These are phyloP conservation scores for Pseudogymnoascus sp. DNA, from an alignment of 2,329 filamentous ascomycete genomes.

Conservation along the genomic window DNA sequence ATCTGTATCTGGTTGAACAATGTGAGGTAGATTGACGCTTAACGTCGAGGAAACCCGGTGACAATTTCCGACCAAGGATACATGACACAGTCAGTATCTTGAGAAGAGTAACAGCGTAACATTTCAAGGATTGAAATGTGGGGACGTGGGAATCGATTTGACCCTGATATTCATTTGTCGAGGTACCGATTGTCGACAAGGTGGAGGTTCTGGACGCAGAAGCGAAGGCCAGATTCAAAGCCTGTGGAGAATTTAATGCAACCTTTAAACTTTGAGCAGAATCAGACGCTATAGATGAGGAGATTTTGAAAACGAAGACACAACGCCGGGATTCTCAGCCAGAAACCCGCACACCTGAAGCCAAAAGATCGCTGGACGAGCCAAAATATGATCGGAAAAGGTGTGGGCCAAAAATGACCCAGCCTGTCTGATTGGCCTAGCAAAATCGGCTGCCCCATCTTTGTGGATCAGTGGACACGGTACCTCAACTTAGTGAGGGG, in stretches of 20 bases:
- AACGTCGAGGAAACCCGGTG: too few species aligned
- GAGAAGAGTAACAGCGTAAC: too few species aligned
- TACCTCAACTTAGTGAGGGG: too few species aligned
- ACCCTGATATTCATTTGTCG: slow-evolving; percentile 3
- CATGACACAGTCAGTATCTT: too few species aligned
- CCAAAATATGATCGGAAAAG: slow-evolving; percentile 6
- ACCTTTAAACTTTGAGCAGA: not conserved
- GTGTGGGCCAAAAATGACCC: slow-evolving; percentile 6
- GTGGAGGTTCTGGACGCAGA: not conserved
- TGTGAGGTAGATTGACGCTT: too few species aligned
- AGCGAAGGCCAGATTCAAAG: slow-evolving; percentile 1
- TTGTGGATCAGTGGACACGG: too few species aligned
- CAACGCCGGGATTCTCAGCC: not conserved
- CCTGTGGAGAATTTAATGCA: not conserved
- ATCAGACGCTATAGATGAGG: slow-evolving; percentile 8
- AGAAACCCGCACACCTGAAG: not conserved
- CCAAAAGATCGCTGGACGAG: slow-evolving; percentile 1
- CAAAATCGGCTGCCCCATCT: slow-evolving; percentile 10
- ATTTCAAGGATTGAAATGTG: too few species aligned
- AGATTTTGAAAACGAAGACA: slow-evolving; percentile 1
- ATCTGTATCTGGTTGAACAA: too few species aligned
- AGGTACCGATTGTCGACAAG: not conserved
- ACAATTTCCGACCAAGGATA: too few species aligned
- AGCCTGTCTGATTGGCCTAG: not conserved
- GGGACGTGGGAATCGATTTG: slow-evolving; percentile 4